Evolutionary conservation across 176 grass and related monocot genomes (phyloP).

Genomic region (Stipa capillata): DNA sequence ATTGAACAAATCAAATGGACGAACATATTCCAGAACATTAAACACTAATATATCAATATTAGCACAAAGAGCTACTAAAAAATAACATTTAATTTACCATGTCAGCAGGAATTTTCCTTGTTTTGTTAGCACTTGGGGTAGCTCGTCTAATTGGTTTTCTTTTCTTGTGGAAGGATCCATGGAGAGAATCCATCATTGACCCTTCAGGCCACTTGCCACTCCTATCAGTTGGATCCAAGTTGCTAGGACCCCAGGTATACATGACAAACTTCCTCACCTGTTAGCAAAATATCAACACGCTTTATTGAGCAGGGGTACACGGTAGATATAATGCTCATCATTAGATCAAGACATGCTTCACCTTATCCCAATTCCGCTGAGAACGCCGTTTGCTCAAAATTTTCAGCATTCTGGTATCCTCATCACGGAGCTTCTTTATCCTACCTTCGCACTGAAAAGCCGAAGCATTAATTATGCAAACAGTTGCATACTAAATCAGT

Average conservation of each 20-base stretch:
- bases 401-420: conserved; percentile 71
- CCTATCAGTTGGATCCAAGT: conserved; percentile 63
- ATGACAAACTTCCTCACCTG: conserved; percentile 94
- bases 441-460: conserved; percentile 66
- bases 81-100: conserved; percentile 27
- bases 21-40: neutral
- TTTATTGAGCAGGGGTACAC: neutral
- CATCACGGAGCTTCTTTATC: conserved; percentile 60
- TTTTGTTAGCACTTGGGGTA: neutral
- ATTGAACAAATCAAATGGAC: neutral
- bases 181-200: conserved; percentile 55
- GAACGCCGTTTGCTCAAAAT: conserved; percentile 56
- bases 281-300: neutral
- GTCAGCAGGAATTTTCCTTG: conserved; percentile 19
- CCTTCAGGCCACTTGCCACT: conserved; percentile 53
- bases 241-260: conserved; percentile 91
- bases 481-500: conserved; percentile 14
- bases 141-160: conserved; percentile 32
- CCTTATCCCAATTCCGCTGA: conserved; percentile 88
- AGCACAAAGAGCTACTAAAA: neutral
- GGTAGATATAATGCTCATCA: neutral
- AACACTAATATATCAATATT: neutral
- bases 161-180: conserved; percentile 54
- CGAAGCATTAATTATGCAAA: neutral
- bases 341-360: conserved; percentile 23